Base-by-base conservation (phyloP, 306 rosid genomes). In the Vigna radiata region DNA sequence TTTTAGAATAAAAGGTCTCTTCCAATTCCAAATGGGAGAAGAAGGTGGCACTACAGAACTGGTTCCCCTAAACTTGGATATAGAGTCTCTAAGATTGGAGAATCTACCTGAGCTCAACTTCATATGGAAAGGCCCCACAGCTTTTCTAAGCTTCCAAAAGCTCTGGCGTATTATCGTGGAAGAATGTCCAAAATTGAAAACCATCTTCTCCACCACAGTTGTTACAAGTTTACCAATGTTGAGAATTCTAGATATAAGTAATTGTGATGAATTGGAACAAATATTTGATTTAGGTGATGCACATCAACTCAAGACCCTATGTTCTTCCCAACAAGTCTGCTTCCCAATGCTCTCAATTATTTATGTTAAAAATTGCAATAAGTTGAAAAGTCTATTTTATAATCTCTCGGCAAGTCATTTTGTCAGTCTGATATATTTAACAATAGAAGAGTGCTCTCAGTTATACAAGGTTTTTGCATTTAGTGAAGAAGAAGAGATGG, bases 51-150 rank as follows among this genome's bases (percentile, higher is more conserved):
- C 8, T n/a, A 33, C 3, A 33, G 7, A 33, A 8, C 8, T 6
- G 8, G 0, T 5, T 16, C 25, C 29, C 0, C 10, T 37, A 4
- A 9, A 63, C 16, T n/a, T 63, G 39, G 39, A 36, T 36, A 1
- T 36, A 17, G 9, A 8, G 17, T n/a, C 0, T 1, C 1, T 63
- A 1, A 0, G 0, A 0, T 9, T 37, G 6, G 0, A 0, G 6
- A 3, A 37, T 17, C 69, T 62, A 3, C 27, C 25, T 8, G 7
- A 62, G 15, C 47, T 62, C 27, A 36, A 62, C 7, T 36, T n/a
- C 15, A 8, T 62, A 33, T 62, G 68, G 68, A 36, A 62, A 3
- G 16, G 27, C 0, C 69, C 49, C 48, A n/a, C 4, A 17, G 10
- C 1, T 36, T 63, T 36, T n/a, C n/a, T 63, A n/a, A 36, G 16